Evolutionary conservation across 306 rosid species (phyloP).

Genomic region (Rosa lucieae): DNA sequence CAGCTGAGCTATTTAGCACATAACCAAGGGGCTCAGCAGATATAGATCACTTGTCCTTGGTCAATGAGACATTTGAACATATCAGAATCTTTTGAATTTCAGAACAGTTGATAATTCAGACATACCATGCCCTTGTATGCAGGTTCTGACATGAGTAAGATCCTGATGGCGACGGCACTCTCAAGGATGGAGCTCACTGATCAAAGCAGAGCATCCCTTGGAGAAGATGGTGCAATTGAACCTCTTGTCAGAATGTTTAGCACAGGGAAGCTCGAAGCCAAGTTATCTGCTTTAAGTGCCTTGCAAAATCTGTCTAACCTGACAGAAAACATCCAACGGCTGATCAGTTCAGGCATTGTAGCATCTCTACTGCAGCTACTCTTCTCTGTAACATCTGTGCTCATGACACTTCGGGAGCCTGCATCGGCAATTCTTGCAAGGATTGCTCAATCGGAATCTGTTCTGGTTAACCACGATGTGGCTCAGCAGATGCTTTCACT

Average conservation of each 20-base stretch:
- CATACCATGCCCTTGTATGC: constrained; percentile 22
- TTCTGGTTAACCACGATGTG: constrained; percentile 55
- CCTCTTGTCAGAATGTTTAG: constrained; percentile 70
- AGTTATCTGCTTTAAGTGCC: constrained; percentile 80
- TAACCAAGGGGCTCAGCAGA: background rate
- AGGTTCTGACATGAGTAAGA: constrained; percentile 96
- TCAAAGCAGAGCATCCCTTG: constrained; percentile 65
- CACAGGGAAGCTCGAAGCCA: constrained; percentile 82
- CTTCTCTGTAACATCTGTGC: constrained; percentile 90
- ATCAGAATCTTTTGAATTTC: background rate
- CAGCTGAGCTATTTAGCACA: background rate
- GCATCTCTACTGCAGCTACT: constrained; percentile 75
- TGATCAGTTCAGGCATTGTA: constrained; percentile 65
- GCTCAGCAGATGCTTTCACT: constrained; percentile 90
- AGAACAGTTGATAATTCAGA: background rate
- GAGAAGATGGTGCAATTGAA: constrained; percentile 80
- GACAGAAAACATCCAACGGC: constrained; percentile 59
- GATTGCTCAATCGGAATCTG: constrained; percentile 70
- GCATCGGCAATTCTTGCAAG: constrained; percentile 86
- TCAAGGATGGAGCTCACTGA: constrained; percentile 84
- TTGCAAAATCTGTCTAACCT: constrained; percentile 67
- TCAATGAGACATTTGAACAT: background rate
- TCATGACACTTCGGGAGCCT: constrained; percentile 89
- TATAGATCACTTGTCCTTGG: background rate
- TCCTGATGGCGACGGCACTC: constrained; percentile 87